Base-by-base conservation (phyloP, 345 rosid genomes). In the Raphanus sativus region DNA sequence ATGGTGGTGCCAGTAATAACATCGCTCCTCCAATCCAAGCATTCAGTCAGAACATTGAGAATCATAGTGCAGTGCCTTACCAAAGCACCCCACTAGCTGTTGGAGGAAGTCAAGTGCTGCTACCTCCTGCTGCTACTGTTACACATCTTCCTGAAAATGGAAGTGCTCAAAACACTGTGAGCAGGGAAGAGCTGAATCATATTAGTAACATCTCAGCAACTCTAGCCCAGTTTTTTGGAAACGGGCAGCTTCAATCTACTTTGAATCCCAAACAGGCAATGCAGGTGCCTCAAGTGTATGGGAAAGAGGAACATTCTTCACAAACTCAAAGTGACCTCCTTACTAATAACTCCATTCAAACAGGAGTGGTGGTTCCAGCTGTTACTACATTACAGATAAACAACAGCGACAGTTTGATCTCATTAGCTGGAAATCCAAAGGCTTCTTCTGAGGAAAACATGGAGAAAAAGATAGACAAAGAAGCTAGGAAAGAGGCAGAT, bases 211-310 rank as follows among this genome's bases (percentile, higher is more conserved):
- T 92, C 80, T 86, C 93, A 36, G 89, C 90, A 60, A 87, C 97
- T 84, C 80, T 95, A 75, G 94, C 85, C 54, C 93, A 89, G 85
- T 71, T 88, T 38, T 85, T 92, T 67, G 96, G 87, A 58, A 88
- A 87, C 33, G 87, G 92, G 75, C 89, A 88, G 29, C 87, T 87
- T 71, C 85, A 77, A 64, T 82, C 84, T 72, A 82, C 90, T 66
- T 81, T 85, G 76, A 86, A 74, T 83, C 67, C 89, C 13, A 83
- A 80, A n/a, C 84, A 77, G 78, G 74, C 67, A 26, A 70, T 77
- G 48, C 86, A 82, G 55, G 82, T 66, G 8, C 70, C 86, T 65
- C 87, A 80, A 77, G 83, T 26, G 2, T 74, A 72, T 75, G 82
- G 60, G 67, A 70, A 52, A 62, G 84, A 80, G 21, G 71, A 77